Conservation (phyloP, 768 basidiomycete species). For the Rhizopogon salebrosus region DNA sequence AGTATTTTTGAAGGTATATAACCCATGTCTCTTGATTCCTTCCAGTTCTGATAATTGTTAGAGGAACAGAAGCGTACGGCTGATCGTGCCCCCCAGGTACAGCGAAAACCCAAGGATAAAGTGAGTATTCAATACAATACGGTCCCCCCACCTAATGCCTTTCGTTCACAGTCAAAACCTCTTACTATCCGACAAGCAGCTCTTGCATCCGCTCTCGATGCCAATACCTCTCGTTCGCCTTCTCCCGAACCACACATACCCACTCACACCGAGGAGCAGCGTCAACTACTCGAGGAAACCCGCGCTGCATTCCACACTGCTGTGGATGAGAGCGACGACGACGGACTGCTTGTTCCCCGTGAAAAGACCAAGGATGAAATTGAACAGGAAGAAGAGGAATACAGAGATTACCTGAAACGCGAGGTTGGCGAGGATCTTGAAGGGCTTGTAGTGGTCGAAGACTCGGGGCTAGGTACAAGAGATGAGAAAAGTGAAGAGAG, state of each 20-base stretch:
- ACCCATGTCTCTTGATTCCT: neutral
- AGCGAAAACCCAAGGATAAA: conserved; percentile 43
- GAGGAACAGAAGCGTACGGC: conserved; percentile 58
- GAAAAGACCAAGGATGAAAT: conserved; percentile 76
- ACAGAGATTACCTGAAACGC: conserved; percentile 72
- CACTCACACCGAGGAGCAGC: conserved; percentile 79
- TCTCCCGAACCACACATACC: conserved; percentile 46
- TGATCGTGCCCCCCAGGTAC: conserved; percentile 18
- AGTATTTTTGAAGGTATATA: conserved; percentile 75
- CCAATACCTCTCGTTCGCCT: conserved; percentile 46
- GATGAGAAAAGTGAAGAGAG: conserved; percentile 25
- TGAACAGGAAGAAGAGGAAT: conserved; percentile 80
- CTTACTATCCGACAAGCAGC: conserved; percentile 71
- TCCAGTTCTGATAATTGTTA: conserved; percentile 19
- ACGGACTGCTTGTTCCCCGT: conserved; percentile 66
- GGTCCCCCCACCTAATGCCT: conserved; percentile 1
- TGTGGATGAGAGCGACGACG: conserved; percentile 37
- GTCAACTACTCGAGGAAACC: conserved; percentile 69
- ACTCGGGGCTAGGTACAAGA: conserved; percentile 7
- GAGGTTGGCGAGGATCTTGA: conserved; percentile 76
- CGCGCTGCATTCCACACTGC: conserved; percentile 74
- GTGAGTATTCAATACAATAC: conserved; percentile 25
- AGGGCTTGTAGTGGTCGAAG: conserved; percentile 55
- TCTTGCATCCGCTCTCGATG: conserved; percentile 54
- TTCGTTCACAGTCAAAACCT: conserved; percentile 51